Base-by-base conservation (phyloP, 371 early-diverging fungal genomes). In the Thermomucor indicae-seudaticae region DNA sequence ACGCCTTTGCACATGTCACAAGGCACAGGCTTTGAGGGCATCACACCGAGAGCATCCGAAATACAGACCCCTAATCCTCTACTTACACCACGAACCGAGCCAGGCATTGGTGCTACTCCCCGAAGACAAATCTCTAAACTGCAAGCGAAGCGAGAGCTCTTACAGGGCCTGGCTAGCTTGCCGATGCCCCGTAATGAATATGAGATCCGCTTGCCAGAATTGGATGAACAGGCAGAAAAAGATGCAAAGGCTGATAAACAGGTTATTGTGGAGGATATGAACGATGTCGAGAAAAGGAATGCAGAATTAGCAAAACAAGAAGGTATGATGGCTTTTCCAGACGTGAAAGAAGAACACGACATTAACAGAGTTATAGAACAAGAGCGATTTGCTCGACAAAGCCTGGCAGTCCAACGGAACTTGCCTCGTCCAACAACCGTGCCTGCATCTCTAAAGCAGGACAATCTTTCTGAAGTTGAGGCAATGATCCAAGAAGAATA, bases 151-250 rank as follows among this genome's bases (percentile, higher is more conserved):
- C 77, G 65, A 53, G 75, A 70, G 37, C 57, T 85, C 1, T 32
- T 62, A 17, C 64, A 78, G 37, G 76, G 80, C n/a, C 72, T 92
- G 14, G 58, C 70, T 12, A 64, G 73, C 22, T 67, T 97, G n/a
- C 98, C 98, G 2, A 75, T 79, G 48, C 98, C 98, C 31, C 87
- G 90, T 48, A 96, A 96, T 58, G 93, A 95, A 53, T 94, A 95
- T 65, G 92, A 94, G 45, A 86, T 97, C 42, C 86, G 91, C 14
- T 59, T 92, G 35, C 96, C 95, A 1, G 92, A 92, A 19, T 47
- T 73, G 34, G 73, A 67, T 14, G 66, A 73, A 17, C 68, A 74
- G 16, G 61, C 60, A 2, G 73, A 78, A 14, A 64, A 72, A 4
- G 55, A 40, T 0, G 60, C 58, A 3, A 52, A 65, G 35, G 43